These are phyloP conservation scores for Cercophora sp. DNA, from an alignment of 495 filamentous ascomycete species.

Conservation along the genomic window DNA sequence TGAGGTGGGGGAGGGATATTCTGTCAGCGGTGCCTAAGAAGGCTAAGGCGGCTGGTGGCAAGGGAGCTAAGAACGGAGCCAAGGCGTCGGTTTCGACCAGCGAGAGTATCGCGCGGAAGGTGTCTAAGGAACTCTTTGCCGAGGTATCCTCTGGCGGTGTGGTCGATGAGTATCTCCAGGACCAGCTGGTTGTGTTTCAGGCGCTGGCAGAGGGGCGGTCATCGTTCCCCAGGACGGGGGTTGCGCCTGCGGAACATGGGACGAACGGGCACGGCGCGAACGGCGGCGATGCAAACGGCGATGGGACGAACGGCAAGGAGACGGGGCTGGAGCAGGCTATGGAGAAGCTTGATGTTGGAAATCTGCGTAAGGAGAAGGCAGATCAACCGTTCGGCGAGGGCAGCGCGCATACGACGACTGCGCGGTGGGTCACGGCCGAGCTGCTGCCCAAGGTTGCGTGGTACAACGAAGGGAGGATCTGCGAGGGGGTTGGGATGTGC, in stretches of 20 bases:
- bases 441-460: constrained; percentile 51
- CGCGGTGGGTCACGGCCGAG: constrained; percentile 64
- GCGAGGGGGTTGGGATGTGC: constrained; percentile 45
- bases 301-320: not conserved
- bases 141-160: constrained; percentile 53
- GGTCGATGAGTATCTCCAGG: constrained; percentile 70
- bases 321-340: constrained; percentile 23
- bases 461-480: constrained; percentile 48
- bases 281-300: no score
- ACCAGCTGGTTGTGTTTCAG: constrained; percentile 81
- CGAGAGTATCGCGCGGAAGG: constrained; percentile 40
- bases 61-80: constrained; percentile 6
- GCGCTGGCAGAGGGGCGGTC: constrained; percentile 59
- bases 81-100: constrained; percentile 23
- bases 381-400: constrained; percentile 52
- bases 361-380: constrained; percentile 30
- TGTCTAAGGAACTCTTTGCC: constrained; percentile 54
- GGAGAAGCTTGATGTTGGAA: not conserved
- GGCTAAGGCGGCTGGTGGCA: constrained; percentile 36
- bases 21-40: constrained; percentile 51
- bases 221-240: constrained; percentile 28
- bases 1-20: constrained; percentile 64
- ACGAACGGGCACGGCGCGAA: not conserved
- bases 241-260: not conserved
- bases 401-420: constrained; percentile 67